Percentiles rank a stretch among this genome's conserved stretches.
phyloP scores from a whole-genome alignment of 257 asterid genomes.

The Solanum ossicruentum region DNA sequence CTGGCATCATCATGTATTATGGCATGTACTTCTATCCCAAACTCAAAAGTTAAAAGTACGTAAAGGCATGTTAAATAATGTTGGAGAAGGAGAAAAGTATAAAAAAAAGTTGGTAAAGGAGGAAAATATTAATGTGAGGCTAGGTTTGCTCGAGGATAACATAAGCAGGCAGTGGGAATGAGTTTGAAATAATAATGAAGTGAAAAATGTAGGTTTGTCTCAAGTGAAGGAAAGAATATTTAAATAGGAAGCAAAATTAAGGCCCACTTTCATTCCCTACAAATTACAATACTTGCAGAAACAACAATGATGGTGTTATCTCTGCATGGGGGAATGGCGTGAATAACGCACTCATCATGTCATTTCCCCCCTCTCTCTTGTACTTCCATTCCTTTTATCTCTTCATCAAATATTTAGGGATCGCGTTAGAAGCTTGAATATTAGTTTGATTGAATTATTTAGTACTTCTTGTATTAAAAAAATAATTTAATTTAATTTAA shows the following conservation, averaged over 20 bases:
- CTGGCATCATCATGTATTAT: too few species aligned
- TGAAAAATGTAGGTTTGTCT: constrained; percentile 5
- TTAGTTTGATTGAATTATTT: neutral
- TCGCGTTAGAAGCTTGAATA: neutral
- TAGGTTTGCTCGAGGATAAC: neutral
- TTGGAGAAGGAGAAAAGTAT: neutral
- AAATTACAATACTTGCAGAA: neutral
- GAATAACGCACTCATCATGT: constrained; percentile 17
- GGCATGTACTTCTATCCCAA: neutral
- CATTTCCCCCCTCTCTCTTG: neutral
- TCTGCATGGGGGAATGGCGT: constrained; percentile 28
- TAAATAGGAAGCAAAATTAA: neutral
- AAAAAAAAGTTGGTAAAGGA: neutral
- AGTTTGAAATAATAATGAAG: neutral
- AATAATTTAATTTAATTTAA: too few species aligned
- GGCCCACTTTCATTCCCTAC: neutral
- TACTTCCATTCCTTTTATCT: neutral
- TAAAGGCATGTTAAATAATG: neutral
- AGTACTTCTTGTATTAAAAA: too few species aligned
- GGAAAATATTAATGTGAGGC: neutral
- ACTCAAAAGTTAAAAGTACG: neutral
- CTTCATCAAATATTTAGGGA: neutral
- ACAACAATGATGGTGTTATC: constrained; percentile 23
- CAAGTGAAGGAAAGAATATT: neutral
- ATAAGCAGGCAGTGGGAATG: neutral